Conservation (phyloP, 805 yeast species). For the Yarrowia sp. region DNA sequence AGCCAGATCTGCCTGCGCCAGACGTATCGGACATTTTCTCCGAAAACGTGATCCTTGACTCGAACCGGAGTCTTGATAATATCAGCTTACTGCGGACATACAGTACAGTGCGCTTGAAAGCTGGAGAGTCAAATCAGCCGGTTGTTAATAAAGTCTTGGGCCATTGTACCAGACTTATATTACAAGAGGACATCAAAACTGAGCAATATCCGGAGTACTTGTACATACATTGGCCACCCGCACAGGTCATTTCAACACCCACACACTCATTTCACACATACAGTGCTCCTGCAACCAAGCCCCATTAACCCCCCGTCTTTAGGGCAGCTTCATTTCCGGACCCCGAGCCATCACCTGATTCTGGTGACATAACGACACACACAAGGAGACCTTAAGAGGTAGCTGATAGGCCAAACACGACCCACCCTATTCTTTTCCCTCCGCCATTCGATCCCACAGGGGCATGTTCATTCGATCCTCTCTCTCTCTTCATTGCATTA, state of each 20-base stretch:
- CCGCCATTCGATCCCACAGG: not conserved
- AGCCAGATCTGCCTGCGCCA: too few species aligned
- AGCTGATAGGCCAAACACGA: not conserved
- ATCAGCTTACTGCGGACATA: not conserved
- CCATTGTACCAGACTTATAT: not conserved
- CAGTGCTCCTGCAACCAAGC: not conserved
- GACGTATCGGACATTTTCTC: too few species aligned
- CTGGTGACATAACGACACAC: not conserved
- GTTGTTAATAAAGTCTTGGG: not conserved
- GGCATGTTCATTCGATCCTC: not conserved
- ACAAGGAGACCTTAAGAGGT: not conserved
- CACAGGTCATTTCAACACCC: not conserved
- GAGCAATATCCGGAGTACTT: not conserved
- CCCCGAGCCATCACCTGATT: not conserved
- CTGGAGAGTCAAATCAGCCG: not conserved
- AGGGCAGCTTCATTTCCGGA: not conserved
- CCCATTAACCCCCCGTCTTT: not conserved
- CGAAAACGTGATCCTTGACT: not conserved
- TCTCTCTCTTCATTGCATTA: not conserved
- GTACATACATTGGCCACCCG: not conserved
- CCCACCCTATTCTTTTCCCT: not conserved
- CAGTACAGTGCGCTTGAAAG: not conserved
- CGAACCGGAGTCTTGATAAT: not conserved
- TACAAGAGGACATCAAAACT: not conserved
- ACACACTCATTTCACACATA: not conserved